Percentiles rank a stretch among this genome's conserved stretches.
phyloP scores from a whole-genome alignment of 768 basidiomycete species.

The Cantharellus cinnabarinus region DNA sequence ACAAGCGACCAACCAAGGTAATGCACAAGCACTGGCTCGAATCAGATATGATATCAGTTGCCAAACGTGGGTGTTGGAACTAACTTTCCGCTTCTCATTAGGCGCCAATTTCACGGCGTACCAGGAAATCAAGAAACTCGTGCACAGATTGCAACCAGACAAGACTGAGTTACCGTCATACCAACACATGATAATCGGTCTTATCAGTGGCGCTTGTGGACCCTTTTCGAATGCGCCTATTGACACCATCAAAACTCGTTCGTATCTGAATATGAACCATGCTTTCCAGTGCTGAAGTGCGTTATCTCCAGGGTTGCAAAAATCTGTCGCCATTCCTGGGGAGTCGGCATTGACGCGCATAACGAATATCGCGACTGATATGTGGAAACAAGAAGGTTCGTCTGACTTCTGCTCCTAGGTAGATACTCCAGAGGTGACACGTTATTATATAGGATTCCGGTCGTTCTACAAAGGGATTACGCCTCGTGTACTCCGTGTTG shows the following conservation, averaged over 20 bases:
- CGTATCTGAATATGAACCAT: slow-evolving; percentile 1
- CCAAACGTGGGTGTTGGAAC: not conserved
- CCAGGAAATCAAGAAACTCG: slow-evolving; percentile 82
- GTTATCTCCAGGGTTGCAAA: slow-evolving; percentile 48
- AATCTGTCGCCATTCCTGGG: slow-evolving; percentile 51
- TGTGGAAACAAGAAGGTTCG: slow-evolving; percentile 69
- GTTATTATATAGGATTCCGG: slow-evolving; percentile 22
- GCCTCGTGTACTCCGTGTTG: slow-evolving; percentile 85
- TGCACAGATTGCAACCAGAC: slow-evolving; percentile 59
- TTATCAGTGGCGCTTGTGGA: slow-evolving; percentile 94
- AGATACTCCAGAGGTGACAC: not conserved
- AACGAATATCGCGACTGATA: slow-evolving; percentile 59
- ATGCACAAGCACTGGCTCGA: not conserved
- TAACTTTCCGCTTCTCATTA: slow-evolving; percentile 12
- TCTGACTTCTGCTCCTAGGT: not conserved
- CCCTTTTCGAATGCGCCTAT: slow-evolving; percentile 96
- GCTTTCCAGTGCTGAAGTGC: not conserved
- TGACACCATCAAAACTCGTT: slow-evolving; percentile 87
- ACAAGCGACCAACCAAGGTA: slow-evolving; percentile 96
- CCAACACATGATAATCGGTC: slow-evolving; percentile 87
- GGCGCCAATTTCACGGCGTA: slow-evolving; percentile 98
- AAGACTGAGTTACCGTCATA: slow-evolving; percentile 68
- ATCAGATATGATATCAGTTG: not conserved
- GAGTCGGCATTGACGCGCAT: slow-evolving; percentile 66
- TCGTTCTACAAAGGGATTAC: slow-evolving; percentile 99